phyloP scores from a whole-genome alignment of 73 alveolate genomes.

The Paramecium primaurelia region DNA sequence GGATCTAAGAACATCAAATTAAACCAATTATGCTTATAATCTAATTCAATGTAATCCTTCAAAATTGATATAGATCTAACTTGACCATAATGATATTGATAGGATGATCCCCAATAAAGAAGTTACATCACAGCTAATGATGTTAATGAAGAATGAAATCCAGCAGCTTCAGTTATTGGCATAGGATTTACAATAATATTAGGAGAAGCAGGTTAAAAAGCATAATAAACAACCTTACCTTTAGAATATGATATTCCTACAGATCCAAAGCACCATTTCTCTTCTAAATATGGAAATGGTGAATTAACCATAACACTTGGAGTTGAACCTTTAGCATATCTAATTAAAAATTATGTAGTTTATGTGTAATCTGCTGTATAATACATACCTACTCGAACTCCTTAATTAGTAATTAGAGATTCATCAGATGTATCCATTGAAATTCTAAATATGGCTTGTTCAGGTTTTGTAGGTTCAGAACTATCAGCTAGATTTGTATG shows the following conservation, averaged over 20 bases:
- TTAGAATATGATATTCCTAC: neutral
- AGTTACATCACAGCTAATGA: neutral
- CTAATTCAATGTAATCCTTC: neutral
- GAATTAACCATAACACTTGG: neutral
- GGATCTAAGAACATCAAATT: neutral
- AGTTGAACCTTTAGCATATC: neutral
- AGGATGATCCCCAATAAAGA: constrained; percentile 22
- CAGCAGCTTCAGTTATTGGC: neutral
- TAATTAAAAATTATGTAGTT: neutral
- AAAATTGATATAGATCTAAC: neutral
- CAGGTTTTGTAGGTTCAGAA: neutral
- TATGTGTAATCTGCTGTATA: constrained; percentile 10
- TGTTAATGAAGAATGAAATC: neutral
- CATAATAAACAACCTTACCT: constrained; percentile 17
- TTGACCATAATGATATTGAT: neutral
- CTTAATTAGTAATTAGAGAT: neutral
- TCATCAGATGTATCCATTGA: constrained; percentile 30
- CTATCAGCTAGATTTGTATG: neutral
- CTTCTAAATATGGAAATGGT: neutral
- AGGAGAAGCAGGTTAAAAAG: constrained; percentile 13
- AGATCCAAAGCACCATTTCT: constrained; percentile 29
- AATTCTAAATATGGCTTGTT: constrained; percentile 2
- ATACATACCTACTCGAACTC: constrained; percentile 34
- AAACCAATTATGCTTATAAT: constrained; percentile 42
- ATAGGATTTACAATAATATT: neutral